A percentile compares a stretch with the other conserved stretches of the same genome.
Evolutionary conservation across 1,284 basidiomycete genomes (phyloP).

Genomic region (Meripilus lineatus): DNA sequence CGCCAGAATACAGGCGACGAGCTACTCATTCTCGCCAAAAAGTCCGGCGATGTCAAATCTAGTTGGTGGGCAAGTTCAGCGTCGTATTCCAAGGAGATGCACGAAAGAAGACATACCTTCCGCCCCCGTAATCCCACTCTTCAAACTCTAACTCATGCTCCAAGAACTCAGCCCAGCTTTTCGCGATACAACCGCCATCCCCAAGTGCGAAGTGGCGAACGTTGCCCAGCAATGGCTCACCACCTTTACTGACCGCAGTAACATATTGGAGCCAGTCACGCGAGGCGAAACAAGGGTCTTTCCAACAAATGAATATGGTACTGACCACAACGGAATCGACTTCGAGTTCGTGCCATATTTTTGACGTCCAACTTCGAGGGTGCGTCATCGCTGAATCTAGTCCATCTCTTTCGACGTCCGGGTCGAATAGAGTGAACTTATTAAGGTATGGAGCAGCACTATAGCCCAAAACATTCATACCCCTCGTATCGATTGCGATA

Average conservation of each 20-base stretch:
- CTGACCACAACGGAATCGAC: constrained; percentile 10
- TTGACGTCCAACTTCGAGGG: constrained; percentile 5
- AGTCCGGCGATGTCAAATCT: too few species aligned
- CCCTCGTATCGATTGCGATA: neutral
- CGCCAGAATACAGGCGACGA: too few species aligned
- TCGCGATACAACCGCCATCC: constrained; percentile 2
- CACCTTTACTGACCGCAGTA: constrained; percentile 10
- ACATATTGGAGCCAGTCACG: constrained; percentile 1
- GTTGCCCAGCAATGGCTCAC: constrained; percentile 10
- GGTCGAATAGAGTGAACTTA: constrained; percentile 2
- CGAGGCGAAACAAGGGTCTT: neutral
- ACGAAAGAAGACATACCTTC: neutral
- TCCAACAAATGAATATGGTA: constrained; percentile 7
- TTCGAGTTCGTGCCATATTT: neutral
- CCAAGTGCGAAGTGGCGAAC: constrained; percentile 6
- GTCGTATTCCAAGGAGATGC: too few species aligned
- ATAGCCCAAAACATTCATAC: constrained; percentile 1
- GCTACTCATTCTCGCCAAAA: too few species aligned
- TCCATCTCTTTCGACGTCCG: neutral
- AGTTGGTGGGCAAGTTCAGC: too few species aligned
- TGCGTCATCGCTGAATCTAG: constrained; percentile 1
- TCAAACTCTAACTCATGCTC: constrained; percentile 3
- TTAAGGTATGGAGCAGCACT: constrained; percentile 2
- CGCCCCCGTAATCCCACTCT: neutral
- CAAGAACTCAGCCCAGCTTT: constrained; percentile 11